These are phyloP conservation scores for Hysterium pulicare DNA, from an alignment of 2,329 filamentous ascomycete species.

Conservation along the genomic window DNA sequence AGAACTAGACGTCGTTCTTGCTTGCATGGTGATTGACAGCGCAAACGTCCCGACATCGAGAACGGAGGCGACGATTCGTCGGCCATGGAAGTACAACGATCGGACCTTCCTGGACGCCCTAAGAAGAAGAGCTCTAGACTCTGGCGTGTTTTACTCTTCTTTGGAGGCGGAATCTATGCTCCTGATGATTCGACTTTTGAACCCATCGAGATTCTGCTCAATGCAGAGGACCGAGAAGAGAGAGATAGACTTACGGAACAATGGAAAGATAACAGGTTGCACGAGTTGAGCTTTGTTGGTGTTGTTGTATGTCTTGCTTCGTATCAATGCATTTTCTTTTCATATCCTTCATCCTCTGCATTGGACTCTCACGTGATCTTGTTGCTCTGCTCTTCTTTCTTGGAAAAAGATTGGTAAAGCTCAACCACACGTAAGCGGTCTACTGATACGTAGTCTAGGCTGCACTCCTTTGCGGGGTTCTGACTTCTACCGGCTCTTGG, in stretches of 20 bases:
- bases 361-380: neutral
- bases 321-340: neutral
- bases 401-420: too few species aligned
- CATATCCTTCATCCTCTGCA: neutral
- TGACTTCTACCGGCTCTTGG: conserved; percentile 46
- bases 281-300: conserved; percentile 43
- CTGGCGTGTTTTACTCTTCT: conserved; percentile 27
- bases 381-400: neutral
- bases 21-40: too few species aligned
- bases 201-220: conserved; percentile 37
- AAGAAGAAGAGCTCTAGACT: too few species aligned
- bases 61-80: too few species aligned
- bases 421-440: too few species aligned
- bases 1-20: too few species aligned
- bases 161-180: conserved; percentile 32
- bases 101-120: too few species aligned
- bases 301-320: conserved; percentile 36
- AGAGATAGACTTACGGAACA: conserved; percentile 34
- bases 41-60: too few species aligned
- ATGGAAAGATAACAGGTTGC: conserved; percentile 41
- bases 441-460: conserved; percentile 15
- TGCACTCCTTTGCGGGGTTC: conserved; percentile 38
- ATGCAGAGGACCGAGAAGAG: conserved; percentile 29
- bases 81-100: too few species aligned
- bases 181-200: conserved; percentile 34